Evolutionary conservation across 1,284 basidiomycete species (phyloP), one percentile per base, ranked within the genome.

Genomic region (Bjerkandera adusta): DNA sequence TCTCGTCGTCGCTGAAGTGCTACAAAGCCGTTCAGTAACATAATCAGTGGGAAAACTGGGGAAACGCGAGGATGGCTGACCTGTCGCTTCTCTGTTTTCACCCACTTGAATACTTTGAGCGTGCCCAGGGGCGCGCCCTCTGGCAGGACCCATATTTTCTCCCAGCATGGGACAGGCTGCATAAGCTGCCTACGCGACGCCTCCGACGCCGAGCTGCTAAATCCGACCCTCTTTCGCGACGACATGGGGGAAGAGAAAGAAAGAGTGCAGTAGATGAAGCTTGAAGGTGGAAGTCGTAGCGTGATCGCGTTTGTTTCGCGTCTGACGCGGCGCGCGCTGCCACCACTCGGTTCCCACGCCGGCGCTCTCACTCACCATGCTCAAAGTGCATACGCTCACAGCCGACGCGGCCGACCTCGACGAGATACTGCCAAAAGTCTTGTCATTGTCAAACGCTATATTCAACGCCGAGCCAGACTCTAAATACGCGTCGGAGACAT

Each of bases 1-100:
- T n/a, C 58, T 90, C 87, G 48, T 89, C 85, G 58, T 89, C 88
- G 57, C 81, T 87, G 58, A 88, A 89, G 75, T 88, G 81, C 87
- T 89, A 39, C 27, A 42, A 16, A n/a, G n/a, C n/a, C n/a, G n/a
- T n/a, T n/a, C n/a, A n/a, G n/a, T n/a, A 36, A 32, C 36, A 33
- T 15, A 30, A 16, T 38, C 26, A n/a, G n/a, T n/a, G n/a, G n/a
- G n/a, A n/a, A n/a, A n/a, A n/a, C n/a, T n/a, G n/a, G n/a, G n/a
- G 6, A 13, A 7, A 38, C n/a, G 18, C 21, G 12, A n/a, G n/a
- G n/a, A n/a, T n/a, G n/a, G n/a, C 73, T 39, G 57, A 85, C 86
- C 70, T 86, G 87, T 41, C 71, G 69, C 63, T 81, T 85, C 45
- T 88, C 83, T 7, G 84, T 85, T 60, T 81, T 84, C 11, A 83